A percentile compares a stretch with the other conserved stretches of the same genome.
These are phyloP conservation scores for Tuber borchii DNA, from an alignment of 495 filamentous ascomycete species.

Conservation along the genomic window DNA sequence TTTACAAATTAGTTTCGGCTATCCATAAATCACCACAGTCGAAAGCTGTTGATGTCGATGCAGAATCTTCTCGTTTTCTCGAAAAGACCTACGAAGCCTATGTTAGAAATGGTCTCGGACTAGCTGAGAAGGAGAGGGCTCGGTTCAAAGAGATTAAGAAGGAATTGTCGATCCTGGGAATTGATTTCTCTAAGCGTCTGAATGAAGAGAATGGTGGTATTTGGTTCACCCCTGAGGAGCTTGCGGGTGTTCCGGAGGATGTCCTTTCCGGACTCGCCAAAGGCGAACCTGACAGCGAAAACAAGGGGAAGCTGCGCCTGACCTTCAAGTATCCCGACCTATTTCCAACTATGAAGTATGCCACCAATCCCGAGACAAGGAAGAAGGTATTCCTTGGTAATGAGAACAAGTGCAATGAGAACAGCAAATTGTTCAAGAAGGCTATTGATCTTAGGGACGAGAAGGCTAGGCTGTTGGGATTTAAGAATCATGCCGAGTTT, in stretches of 20 bases:
- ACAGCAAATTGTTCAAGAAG: conserved; percentile 78
- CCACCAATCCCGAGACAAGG: conserved; percentile 51
- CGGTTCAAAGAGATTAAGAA: conserved; percentile 62
- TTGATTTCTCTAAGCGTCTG: conserved; percentile 56
- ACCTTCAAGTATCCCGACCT: conserved; percentile 60
- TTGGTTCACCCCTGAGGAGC: conserved; percentile 56
- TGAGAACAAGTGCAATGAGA: conserved; percentile 80
- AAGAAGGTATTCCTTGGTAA: conserved; percentile 54
- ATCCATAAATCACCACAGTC: conserved; percentile 48
- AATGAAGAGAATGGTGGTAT: conserved; percentile 57
- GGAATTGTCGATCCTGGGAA: conserved; percentile 52
- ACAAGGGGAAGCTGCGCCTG: conserved; percentile 50
- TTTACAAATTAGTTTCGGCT: conserved; percentile 54
- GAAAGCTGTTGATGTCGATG: conserved; percentile 45
- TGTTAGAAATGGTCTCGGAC: conserved; percentile 52
- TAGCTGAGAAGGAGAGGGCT: conserved; percentile 53
- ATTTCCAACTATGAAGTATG: conserved; percentile 56
- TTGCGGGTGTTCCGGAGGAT: conserved; percentile 56
- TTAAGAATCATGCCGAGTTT: conserved; percentile 87
- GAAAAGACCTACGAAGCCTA: conserved; percentile 57
- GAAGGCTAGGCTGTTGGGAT: conserved; percentile 81
- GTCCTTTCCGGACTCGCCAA: conserved; percentile 57
- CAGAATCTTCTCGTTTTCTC: conserved; percentile 51
- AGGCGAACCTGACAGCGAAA: conserved; percentile 60
- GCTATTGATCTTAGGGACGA: conserved; percentile 85